Base-by-base conservation (phyloP, 805 yeast genomes). In the Crinitomyces ghanaensis region DNA sequence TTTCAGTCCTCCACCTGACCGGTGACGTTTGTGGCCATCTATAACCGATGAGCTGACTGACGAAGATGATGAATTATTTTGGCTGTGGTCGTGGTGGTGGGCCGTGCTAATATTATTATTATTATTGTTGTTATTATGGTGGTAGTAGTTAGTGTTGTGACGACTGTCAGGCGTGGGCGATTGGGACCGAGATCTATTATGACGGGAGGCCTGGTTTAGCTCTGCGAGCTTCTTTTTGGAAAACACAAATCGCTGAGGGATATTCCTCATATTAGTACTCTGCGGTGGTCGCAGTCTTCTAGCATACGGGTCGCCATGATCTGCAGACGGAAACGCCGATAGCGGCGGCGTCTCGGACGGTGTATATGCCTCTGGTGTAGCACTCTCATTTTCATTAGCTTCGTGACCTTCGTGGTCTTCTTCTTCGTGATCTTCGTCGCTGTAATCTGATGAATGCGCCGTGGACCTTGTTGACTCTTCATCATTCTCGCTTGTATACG, bases 181-280 rank as follows among this genome's bases (percentile, higher is more conserved):
- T n/a, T n/a, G n/a, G n/a, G n/a, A n/a, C n/a, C n/a, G n/a, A n/a
- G n/a, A n/a, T n/a, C n/a, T n/a, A n/a, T n/a, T n/a, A 7, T n/a
- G 11, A 16, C 26, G 13, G 6, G 27, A 25, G n/a, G 24, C 24
- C 14, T 12, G n/a, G 14, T 8, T 7, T 7, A 7, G 6, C n/a
- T n/a, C n/a, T n/a, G n/a, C n/a, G n/a, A n/a, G n/a, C 23, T 23
- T 31, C 31, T 31, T 37, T 28, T 31, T 37, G 24, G 43, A 31
- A 37, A 56, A 56, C 30, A 52, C 53, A 32, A 56, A 56, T 25
- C 60, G 41, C 16, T 60, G 58, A 6, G 57, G 54, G 28, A 56
- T 54, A 12, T 53, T 50, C 9, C 39, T 45, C 5, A 42, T 41
- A 16, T 44, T 43, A 13, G 38, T 32, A n/a, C 19, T 31, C 20